Conservation (phyloP, 129 eudicot species). For the Calendula officinalis region DNA sequence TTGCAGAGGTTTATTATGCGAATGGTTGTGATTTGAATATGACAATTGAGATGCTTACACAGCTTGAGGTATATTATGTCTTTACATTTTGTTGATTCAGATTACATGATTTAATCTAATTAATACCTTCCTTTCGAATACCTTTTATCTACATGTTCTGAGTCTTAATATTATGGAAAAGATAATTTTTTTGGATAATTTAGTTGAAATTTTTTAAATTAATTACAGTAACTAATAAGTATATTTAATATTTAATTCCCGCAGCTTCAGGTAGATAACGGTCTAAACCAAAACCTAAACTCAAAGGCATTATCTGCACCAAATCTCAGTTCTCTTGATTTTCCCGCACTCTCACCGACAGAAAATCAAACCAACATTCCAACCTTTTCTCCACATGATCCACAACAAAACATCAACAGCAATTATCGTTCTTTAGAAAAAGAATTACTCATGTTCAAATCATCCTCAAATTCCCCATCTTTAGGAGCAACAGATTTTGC, state of each 20-base stretch:
- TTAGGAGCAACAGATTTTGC: slow-evolving; percentile 71
- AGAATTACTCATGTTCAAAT: slow-evolving; percentile 45
- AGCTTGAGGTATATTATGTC: slow-evolving; percentile 66
- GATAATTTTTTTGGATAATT: neutral
- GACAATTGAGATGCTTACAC: slow-evolving; percentile 83
- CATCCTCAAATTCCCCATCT: slow-evolving; percentile 49
- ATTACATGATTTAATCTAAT: neutral
- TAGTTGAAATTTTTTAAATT: neutral
- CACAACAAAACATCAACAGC: slow-evolving; percentile 37
- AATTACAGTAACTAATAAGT: neutral
- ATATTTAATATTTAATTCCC: slow-evolving; percentile 19
- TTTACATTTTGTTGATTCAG: neutral
- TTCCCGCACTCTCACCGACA: slow-evolving; percentile 53
- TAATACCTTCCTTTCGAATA: neutral
- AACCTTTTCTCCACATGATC: slow-evolving; percentile 43
- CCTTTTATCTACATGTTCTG: neutral
- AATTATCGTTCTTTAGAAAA: slow-evolving; percentile 52
- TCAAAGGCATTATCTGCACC: slow-evolving; percentile 60
- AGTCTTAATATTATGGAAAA: neutral
- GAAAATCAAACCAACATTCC: slow-evolving; percentile 40
- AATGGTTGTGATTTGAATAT: slow-evolving; percentile 68
- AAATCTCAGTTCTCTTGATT: slow-evolving; percentile 53
- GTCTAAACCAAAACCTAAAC: slow-evolving; percentile 42
- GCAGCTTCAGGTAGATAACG: slow-evolving; percentile 68
- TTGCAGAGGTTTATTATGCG: slow-evolving; percentile 58